These are phyloP conservation scores for Priceomyces medius DNA, from an alignment of 805 yeast species.

Conservation along the genomic window DNA sequence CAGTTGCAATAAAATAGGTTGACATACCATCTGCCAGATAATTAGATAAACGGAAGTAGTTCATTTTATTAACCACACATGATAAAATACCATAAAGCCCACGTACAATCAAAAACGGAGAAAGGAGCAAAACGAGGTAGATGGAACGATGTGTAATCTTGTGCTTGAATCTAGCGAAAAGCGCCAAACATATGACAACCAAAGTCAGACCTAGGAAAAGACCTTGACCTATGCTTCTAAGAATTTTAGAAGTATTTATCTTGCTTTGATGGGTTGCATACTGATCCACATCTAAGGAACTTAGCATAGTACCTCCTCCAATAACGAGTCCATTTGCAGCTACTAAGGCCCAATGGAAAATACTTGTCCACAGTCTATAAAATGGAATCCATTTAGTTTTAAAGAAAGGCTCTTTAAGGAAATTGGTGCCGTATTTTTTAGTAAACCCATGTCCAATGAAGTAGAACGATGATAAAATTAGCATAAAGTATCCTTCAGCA, in stretches of 20 bases:
- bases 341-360: slow-evolving; percentile 26
- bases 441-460: slow-evolving; percentile 15
- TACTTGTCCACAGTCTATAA: not conserved
- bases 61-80: slow-evolving; percentile 30
- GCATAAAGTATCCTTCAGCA: slow-evolving; percentile 40
- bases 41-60: slow-evolving; percentile 29
- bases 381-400: not conserved
- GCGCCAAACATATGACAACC: slow-evolving; percentile 17
- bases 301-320: slow-evolving; percentile 30
- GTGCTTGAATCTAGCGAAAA: slow-evolving; percentile 18
- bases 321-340: slow-evolving; percentile 35
- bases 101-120: slow-evolving; percentile 35
- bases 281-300: slow-evolving; percentile 20
- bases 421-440: not conserved
- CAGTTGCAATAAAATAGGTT: slow-evolving; percentile 26
- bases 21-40: slow-evolving; percentile 23
- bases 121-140: slow-evolving; percentile 19
- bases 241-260: slow-evolving; percentile 17
- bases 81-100: slow-evolving; percentile 37
- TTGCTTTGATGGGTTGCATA: slow-evolving; percentile 6
- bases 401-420: not conserved
- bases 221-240: slow-evolving; percentile 34
- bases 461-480: slow-evolving; percentile 28
- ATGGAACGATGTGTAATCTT: slow-evolving; percentile 19
- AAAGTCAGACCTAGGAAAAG: slow-evolving; percentile 26